Evolutionary conservation across 352 stramenopile species (phyloP), one percentile per base, ranked within the genome.

Genomic region (Pythium rishiriense): DNA sequence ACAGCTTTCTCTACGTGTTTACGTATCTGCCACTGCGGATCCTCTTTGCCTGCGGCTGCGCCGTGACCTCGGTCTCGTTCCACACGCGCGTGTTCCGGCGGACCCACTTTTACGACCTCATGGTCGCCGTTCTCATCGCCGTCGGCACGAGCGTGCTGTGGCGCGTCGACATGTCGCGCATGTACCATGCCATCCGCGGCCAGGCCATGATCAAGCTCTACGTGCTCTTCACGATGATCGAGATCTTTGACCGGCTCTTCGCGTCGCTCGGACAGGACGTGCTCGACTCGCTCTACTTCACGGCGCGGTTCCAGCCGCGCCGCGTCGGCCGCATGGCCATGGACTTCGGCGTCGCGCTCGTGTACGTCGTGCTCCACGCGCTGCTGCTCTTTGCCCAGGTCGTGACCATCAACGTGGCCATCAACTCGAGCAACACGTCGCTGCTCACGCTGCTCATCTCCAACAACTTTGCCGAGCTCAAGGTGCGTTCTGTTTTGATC

Each of bases 401-500:
- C 51, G 95, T 98, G 46, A 99, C 97, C 15, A 83, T 99, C 62
- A 99, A 98, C 64, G 96, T 99, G n/a, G 95, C 95, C 10, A 94
- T 98, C 64, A 98, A 98, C 73, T 96, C 85, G 56, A 93, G 91
- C 72, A 96, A 98, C 67, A 91, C 96, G 66, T 97, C 93, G 48
- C 70, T 99, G 47, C 72, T 99, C 12, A 98, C 96, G 21, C 74
- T 98, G 2, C 79, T 98, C n/a, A 91, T 97, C 58, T 96, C 83
- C n/a, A 99, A 98, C 72, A 99, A 99, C 74, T 99, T 99, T 85
- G 92, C 96, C 0, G 97, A 99, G 78, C 97, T 99, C 73, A 99
- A 99, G 82, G 81, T 83, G 29, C 39, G 31, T 14, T 14, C 4
- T 14, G 5, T 42, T 17, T 8, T 17, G 31, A 37, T 11, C 6